phyloP scores from a whole-genome alignment of 306 rosid genomes.

The Calophaca sinica region DNA sequence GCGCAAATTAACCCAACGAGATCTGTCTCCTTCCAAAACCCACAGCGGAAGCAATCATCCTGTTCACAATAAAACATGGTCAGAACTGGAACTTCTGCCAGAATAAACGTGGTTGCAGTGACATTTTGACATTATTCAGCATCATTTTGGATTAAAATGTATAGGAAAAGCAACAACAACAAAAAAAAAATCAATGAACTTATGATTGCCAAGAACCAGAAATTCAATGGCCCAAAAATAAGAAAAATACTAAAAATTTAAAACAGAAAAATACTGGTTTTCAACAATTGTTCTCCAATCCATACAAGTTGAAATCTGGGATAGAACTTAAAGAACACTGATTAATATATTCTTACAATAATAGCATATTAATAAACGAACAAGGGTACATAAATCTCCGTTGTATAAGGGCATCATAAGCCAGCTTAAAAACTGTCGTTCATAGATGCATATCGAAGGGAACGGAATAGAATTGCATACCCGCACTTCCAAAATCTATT shows the following conservation, averaged over 20 bases:
- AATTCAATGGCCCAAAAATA: background rate
- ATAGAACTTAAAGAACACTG: slow-evolving; percentile 13
- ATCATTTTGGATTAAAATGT: slow-evolving; percentile 9
- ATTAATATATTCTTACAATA: background rate
- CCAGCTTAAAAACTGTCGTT: background rate
- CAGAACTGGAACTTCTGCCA: slow-evolving; percentile 35
- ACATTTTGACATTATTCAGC: slow-evolving; percentile 17
- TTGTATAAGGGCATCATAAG: slow-evolving; percentile 18
- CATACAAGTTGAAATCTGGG: slow-evolving; percentile 11
- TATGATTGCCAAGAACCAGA: background rate
- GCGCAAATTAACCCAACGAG: slow-evolving; percentile 50
- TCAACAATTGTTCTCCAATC: background rate
- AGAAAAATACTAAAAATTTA: slow-evolving; percentile 11
- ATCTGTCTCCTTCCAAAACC: slow-evolving; percentile 51
- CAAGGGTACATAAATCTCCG: background rate
- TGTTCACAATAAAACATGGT: slow-evolving; percentile 51
- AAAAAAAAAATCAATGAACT: background rate
- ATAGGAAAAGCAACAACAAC: too few relatives aligned
- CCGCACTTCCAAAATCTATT: background rate
- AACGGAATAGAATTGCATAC: slow-evolving; percentile 11
- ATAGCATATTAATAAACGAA: slow-evolving; percentile 11
- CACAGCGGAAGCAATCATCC: slow-evolving; percentile 62
- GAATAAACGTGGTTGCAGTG: slow-evolving; percentile 8
- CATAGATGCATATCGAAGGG: background rate
- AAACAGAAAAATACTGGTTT: background rate